These are phyloP conservation scores for Leptodontidium sp. DNA, from an alignment of 2,329 filamentous ascomycete genomes.

Conservation along the genomic window DNA sequence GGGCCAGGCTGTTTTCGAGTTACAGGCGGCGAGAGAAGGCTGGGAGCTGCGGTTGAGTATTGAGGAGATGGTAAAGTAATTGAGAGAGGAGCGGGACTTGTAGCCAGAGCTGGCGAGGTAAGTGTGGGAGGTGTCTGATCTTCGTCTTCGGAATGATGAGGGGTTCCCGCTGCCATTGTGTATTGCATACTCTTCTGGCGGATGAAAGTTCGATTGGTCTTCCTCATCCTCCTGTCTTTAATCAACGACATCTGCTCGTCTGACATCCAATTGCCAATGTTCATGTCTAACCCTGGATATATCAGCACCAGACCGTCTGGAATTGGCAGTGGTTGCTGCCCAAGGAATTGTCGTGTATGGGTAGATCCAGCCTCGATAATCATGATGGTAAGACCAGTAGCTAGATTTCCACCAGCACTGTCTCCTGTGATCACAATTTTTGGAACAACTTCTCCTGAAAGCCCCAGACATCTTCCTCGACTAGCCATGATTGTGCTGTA, in stretches of 20 bases:
- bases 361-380: slow-evolving; percentile 77
- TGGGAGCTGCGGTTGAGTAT: slow-evolving; percentile 41
- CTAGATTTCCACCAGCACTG: slow-evolving; percentile 83
- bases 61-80: slow-evolving; percentile 39
- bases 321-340: slow-evolving; percentile 68
- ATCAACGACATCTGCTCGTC: slow-evolving; percentile 97
- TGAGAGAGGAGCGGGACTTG: slow-evolving; percentile 26
- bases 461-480: slow-evolving; percentile 77
- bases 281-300: slow-evolving; percentile 94
- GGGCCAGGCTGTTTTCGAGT: slow-evolving; percentile 20
- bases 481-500: slow-evolving; percentile 78
- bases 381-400: slow-evolving; percentile 85
- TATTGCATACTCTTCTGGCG: slow-evolving; percentile 90
- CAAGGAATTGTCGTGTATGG: slow-evolving; percentile 62
- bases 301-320: slow-evolving; percentile 86
- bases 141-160: slow-evolving; percentile 81
- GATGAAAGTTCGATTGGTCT: slow-evolving; percentile 80
- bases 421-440: slow-evolving; percentile 80
- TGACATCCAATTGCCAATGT: slow-evolving; percentile 99
- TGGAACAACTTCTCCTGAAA: slow-evolving; percentile 71
- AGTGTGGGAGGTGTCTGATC: slow-evolving; percentile 49
- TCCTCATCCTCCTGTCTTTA: slow-evolving; percentile 79
- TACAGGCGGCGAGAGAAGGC: slow-evolving; percentile 35
- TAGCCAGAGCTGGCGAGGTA: slow-evolving; percentile 26
- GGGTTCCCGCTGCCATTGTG: slow-evolving; percentile 82